phyloP scores from a whole-genome alignment of 495 filamentous ascomycete species.

The Sordaria brevicollis region DNA sequence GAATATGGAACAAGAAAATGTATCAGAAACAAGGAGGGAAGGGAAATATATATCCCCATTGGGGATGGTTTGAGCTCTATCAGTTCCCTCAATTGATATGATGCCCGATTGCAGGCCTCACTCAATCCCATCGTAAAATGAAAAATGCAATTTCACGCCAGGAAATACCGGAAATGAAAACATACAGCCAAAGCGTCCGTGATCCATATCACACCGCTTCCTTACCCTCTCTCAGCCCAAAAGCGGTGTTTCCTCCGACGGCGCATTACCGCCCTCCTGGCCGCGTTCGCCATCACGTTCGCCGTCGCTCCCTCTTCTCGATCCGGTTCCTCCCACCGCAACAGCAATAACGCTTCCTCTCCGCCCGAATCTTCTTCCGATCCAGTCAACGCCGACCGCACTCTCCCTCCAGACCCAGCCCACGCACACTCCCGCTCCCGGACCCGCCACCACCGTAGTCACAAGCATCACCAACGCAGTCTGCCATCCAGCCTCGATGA shows the following conservation, averaged over 20 bases:
- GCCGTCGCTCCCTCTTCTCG: not conserved
- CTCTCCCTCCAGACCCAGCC: constrained; percentile 28
- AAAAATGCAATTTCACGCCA: not conserved
- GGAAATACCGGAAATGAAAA: not conserved
- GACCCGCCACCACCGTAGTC: constrained; percentile 20
- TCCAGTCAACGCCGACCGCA: constrained; percentile 15
- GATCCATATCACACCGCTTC: not conserved
- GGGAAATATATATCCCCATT: no score
- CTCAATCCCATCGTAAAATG: not conserved
- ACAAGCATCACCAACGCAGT: constrained; percentile 18
- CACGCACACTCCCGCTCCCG: constrained; percentile 28
- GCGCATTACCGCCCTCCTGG: not conserved
- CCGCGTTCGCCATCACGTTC: not conserved
- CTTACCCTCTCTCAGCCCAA: constrained; percentile 7
- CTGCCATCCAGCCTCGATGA: constrained; percentile 26
- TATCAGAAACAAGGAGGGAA: no score
- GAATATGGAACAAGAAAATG: no score
- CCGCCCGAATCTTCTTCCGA: not conserved
- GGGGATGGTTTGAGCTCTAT: no score
- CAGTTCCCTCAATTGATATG: no score
- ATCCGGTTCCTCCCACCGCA: constrained; percentile 11
- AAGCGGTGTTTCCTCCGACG: constrained; percentile 21
- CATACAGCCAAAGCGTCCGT: no score
- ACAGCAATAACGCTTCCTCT: constrained; percentile 16
- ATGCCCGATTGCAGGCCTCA: not conserved